A percentile compares a stretch with the other conserved stretches of the same genome.
phyloP scores from a whole-genome alignment of 1,284 basidiomycete species.

The Vanrija sp. region DNA sequence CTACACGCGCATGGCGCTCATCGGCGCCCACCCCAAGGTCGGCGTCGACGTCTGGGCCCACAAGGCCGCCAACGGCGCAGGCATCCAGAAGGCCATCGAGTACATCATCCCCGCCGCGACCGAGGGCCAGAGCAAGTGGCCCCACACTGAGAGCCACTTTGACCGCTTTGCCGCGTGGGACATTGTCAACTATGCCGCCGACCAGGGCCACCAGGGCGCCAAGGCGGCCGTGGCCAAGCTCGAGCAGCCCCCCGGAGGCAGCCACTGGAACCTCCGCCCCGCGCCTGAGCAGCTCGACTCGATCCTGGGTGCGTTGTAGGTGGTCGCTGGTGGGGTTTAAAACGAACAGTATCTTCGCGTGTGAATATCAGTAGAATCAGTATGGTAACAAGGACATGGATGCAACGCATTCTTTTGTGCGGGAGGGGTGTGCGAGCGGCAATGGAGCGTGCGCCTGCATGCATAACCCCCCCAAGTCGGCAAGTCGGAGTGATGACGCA shows the following conservation, averaged over 20 bases:
- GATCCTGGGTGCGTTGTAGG: background rate
- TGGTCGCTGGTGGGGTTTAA: background rate
- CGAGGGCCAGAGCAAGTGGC: slow-evolving; percentile 1
- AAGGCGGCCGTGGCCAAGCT: background rate
- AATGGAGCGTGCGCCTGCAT: too few species aligned
- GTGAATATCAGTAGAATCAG: too few species aligned
- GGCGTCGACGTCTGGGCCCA: slow-evolving; percentile 16
- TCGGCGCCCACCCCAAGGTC: slow-evolving; percentile 1
- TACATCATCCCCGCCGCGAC: slow-evolving; percentile 2
- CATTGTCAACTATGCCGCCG: slow-evolving; percentile 8
- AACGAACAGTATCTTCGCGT: too few species aligned
- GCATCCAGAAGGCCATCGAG: slow-evolving; percentile 3
- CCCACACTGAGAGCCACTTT: slow-evolving; percentile 4
- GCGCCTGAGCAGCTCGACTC: slow-evolving; percentile 12
- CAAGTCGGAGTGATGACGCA: too few species aligned
- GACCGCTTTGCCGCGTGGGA: slow-evolving; percentile 5
- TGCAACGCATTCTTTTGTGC: too few species aligned
- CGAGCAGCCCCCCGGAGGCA: slow-evolving; percentile 1
- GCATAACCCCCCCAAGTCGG: too few species aligned
- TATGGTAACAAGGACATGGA: too few species aligned
- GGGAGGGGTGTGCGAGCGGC: too few species aligned
- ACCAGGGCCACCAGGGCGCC: slow-evolving; percentile 4
- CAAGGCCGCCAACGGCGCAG: slow-evolving; percentile 7
- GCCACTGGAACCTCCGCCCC: slow-evolving; percentile 5
- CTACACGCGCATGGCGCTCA: slow-evolving; percentile 7